Evolutionary conservation across 2,329 filamentous ascomycete genomes (phyloP).

Genomic region (Claviceps quebecensis): DNA sequence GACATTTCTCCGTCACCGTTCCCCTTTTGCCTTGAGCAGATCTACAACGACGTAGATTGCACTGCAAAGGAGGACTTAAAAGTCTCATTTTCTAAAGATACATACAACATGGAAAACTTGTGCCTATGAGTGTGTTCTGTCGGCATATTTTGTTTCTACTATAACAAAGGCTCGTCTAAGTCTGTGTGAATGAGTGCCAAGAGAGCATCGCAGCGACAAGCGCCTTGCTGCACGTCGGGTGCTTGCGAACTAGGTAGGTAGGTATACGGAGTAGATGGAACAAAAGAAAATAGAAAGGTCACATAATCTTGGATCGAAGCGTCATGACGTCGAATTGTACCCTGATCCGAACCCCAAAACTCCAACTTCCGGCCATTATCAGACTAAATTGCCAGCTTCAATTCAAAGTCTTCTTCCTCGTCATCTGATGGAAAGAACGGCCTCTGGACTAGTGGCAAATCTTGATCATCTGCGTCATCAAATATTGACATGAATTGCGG

Average conservation of each 20-base stretch:
- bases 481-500: constrained; percentile 47
- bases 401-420: constrained; percentile 42
- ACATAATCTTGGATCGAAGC: neutral
- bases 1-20: neutral
- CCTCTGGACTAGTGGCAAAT: constrained; percentile 16
- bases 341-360: neutral
- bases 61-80: no score
- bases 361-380: neutral
- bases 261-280: neutral
- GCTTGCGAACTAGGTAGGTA: neutral
- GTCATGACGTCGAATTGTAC: neutral
- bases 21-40: neutral
- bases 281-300: neutral
- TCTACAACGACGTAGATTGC: no score
- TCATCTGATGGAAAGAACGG: constrained; percentile 22
- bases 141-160: neutral
- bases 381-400: constrained; percentile 24
- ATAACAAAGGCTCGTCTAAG: neutral
- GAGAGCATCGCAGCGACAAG: neutral
- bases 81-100: neutral
- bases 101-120: neutral
- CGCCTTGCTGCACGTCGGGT: neutral
- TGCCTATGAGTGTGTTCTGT: neutral
- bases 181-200: neutral
- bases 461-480: constrained; percentile 32